Conservation (phyloP, 2,329 filamentous ascomycete genomes). For the Aspergillus ruber region DNA sequence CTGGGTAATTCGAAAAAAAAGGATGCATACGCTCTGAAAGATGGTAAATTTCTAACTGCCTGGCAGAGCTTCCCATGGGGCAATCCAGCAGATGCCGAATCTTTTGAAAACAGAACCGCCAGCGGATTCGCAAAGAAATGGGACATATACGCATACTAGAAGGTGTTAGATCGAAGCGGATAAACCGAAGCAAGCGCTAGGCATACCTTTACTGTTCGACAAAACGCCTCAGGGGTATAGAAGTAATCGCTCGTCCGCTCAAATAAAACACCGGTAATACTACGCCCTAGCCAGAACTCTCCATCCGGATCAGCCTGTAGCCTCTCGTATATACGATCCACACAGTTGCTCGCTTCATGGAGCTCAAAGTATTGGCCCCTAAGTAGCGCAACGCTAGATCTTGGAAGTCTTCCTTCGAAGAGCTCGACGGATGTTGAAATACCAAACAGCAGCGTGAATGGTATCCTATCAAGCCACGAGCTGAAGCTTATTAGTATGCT, state of each 20-base stretch:
- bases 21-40: constrained; percentile 43
- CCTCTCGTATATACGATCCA: constrained; percentile 36
- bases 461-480: constrained; percentile 56
- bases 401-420: constrained; percentile 53
- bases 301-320: constrained; percentile 30
- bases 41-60: constrained; percentile 51
- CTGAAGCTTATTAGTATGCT: constrained; percentile 29
- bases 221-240: constrained; percentile 52
- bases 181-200: neutral
- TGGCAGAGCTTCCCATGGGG: constrained; percentile 43
- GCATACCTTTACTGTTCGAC: constrained; percentile 45
- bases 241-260: constrained; percentile 55
- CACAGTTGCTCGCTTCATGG: constrained; percentile 42
- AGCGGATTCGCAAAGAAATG: constrained; percentile 58
- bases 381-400: constrained; percentile 46
- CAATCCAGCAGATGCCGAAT: constrained; percentile 14
- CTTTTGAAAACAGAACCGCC: constrained; percentile 42
- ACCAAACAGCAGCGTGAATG: constrained; percentile 53
- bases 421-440: constrained; percentile 58
- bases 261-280: constrained; percentile 45
- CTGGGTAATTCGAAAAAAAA: no score
- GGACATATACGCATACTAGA: constrained; percentile 57
- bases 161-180: constrained; percentile 14
- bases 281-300: constrained; percentile 48
- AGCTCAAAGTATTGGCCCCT: constrained; percentile 51